Evolutionary conservation across 768 basidiomycete genomes (phyloP), one percentile per base, ranked within the genome.

Genomic region (Crassisporium funariophilum): DNA sequence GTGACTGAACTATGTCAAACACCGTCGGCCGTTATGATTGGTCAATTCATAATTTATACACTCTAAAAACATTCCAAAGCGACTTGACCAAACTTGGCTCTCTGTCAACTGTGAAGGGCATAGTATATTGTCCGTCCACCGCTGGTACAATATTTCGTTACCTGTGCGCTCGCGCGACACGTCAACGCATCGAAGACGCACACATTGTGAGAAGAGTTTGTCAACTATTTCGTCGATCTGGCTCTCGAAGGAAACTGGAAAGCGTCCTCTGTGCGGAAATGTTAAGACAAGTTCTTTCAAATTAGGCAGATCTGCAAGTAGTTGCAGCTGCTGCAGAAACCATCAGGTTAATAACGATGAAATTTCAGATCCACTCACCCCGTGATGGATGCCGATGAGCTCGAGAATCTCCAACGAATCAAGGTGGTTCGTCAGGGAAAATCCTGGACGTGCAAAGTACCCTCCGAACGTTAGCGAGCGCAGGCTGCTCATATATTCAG

Each of bases 401-500:
- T 53, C 52, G 1, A 56, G 36, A 9, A 47, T 38, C 29, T 53
- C 52, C 17, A 56, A 12, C 6, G 27, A 9, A 3, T 16, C 9
- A 11, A 56, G 19, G 8, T 48, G 25, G 7, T 43, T 38, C 1
- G 35, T 49, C n/a, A n/a, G n/a, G n/a, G 4, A 56, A 41, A 6
- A 45, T 15, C 9, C 38, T 41, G 56, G 56, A 0, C 56, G 41
- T 7, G 46, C 20, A 19, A 51, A 57, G 29, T 54, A 57, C 9
- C 52, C 56, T 3, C 56, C 56, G 20, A 51, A 57, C 4, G 52
- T 46, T 1, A 57, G 36, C 41, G 44, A 44, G 2, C 35, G 19
- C 12, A 57, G 19, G 15, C 25, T 34, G 4, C 19, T 31, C 17
- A 57, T 35, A 21, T 41, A 52, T 5, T 16, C n/a, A n/a, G 36